Percentiles rank a stretch among this genome's conserved stretches.
Evolutionary conservation across 2,329 filamentous ascomycete species (phyloP).

Genomic region (Aspergillus melleus): DNA sequence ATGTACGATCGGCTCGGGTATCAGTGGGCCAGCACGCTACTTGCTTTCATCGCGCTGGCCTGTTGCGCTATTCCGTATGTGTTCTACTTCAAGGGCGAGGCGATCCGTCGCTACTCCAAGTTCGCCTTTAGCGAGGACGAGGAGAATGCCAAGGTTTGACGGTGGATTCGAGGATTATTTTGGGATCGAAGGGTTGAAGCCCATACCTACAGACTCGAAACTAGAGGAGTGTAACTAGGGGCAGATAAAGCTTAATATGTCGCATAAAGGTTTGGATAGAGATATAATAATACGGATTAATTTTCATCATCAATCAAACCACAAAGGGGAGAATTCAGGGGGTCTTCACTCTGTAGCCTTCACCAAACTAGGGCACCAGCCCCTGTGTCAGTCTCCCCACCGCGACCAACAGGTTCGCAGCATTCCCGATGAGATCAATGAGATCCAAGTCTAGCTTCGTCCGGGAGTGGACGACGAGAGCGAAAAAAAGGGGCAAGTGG

Average conservation of each 20-base stretch:
- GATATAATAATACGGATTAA: no score
- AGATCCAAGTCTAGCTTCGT: no score
- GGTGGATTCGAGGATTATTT: no score
- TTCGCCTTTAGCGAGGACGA: not conserved
- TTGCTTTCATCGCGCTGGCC: not conserved
- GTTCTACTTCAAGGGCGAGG: not conserved
- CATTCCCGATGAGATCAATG: not conserved
- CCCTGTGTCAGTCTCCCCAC: not conserved
- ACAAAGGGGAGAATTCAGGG: not conserved
- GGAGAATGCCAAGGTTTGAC: not conserved
- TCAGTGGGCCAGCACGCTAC: not conserved
- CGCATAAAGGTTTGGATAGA: not conserved
- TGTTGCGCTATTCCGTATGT: not conserved
- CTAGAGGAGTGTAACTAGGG: no score
- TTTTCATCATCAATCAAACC: no score
- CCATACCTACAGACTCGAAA: no score
- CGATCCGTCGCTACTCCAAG: not conserved
- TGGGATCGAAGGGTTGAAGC: no score
- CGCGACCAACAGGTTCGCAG: no score
- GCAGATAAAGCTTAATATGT: no score
- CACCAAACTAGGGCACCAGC: no score
- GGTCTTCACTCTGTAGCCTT: no score
- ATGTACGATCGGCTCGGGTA: slow-evolving; percentile 1
- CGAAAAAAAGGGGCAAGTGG: not conserved
- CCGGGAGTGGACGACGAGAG: no score